Percentiles rank a stretch among this genome's conserved stretches.
Conservation (phyloP, 495 filamentous ascomycete genomes). For the Podospora didyma region DNA sequence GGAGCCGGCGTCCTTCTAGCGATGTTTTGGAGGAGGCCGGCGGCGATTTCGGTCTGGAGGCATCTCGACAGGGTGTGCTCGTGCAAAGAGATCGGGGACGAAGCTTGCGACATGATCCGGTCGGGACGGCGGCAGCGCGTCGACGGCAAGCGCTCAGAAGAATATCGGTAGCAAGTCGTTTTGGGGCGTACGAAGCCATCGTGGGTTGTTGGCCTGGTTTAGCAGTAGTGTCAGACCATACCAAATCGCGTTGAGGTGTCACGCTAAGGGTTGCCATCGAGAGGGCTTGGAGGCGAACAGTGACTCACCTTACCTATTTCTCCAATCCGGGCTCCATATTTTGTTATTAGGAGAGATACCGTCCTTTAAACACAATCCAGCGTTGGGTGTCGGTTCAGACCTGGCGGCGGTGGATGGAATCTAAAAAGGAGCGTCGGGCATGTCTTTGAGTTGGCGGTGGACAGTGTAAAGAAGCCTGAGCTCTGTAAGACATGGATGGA, state of each 20-base stretch:
- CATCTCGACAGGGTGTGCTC: neutral
- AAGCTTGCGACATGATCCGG: neutral
- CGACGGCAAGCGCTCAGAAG: constrained; percentile 5
- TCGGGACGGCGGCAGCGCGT: neutral
- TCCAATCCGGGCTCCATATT: too few relatives aligned
- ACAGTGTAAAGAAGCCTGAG: neutral
- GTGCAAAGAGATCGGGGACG: constrained; percentile 9
- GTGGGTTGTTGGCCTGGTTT: neutral
- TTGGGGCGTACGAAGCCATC: constrained; percentile 12
- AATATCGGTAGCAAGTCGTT: neutral
- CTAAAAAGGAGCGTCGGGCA: too few relatives aligned
- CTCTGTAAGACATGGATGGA: neutral
- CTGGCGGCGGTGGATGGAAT: too few relatives aligned
- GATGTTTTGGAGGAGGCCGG: neutral
- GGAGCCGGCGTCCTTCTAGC: neutral
- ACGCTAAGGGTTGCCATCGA: too few relatives aligned
- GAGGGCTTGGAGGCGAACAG: too few relatives aligned
- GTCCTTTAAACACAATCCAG: too few relatives aligned
- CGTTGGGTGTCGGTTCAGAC: too few relatives aligned
- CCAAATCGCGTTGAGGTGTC: too few relatives aligned
- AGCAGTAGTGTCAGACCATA: too few relatives aligned
- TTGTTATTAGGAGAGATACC: too few relatives aligned
- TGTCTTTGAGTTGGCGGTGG: too few relatives aligned
- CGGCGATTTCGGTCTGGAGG: neutral
- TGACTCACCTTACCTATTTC: too few relatives aligned